These are phyloP conservation scores for Babesia ovis DNA, from an alignment of 169 alveolate species.

Conservation along the genomic window DNA sequence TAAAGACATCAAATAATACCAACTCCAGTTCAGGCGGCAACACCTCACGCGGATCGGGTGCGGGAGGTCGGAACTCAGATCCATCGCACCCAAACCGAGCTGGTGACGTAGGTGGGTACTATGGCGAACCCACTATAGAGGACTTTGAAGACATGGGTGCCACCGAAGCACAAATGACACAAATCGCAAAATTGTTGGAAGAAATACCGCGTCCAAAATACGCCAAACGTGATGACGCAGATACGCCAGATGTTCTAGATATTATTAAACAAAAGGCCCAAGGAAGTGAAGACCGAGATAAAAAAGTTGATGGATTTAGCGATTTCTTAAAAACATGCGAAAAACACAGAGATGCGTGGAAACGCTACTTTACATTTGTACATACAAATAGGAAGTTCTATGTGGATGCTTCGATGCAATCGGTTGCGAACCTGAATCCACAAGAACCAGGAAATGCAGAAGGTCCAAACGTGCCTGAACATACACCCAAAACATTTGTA, in stretches of 20 bases:
- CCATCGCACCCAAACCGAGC: background rate
- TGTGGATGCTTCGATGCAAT: conserved; percentile 31
- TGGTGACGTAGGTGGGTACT: background rate
- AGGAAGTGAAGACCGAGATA: no score
- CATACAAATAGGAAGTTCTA: conserved; percentile 44
- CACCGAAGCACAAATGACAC: conserved; percentile 8
- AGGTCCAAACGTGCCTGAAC: background rate
- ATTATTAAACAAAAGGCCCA: no score
- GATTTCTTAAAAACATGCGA: conserved; percentile 27
- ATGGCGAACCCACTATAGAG: background rate
- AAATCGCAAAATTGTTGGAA: conserved; percentile 1
- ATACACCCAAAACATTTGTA: background rate
- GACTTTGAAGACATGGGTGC: conserved; percentile 43
- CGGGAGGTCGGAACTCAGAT: background rate
- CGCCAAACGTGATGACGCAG: no score
- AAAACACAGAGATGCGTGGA: conserved; percentile 61
- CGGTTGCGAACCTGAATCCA: background rate
- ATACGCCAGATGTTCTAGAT: no score
- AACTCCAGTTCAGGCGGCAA: background rate
- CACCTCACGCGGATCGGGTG: background rate
- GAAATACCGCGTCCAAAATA: no score
- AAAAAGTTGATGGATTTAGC: no score
- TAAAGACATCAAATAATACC: conserved; percentile 3
- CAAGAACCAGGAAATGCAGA: background rate
- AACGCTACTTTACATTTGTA: conserved; percentile 46